These are phyloP conservation scores for Candida sojae DNA, from an alignment of 1,139 yeast genomes.

Conservation along the genomic window DNA sequence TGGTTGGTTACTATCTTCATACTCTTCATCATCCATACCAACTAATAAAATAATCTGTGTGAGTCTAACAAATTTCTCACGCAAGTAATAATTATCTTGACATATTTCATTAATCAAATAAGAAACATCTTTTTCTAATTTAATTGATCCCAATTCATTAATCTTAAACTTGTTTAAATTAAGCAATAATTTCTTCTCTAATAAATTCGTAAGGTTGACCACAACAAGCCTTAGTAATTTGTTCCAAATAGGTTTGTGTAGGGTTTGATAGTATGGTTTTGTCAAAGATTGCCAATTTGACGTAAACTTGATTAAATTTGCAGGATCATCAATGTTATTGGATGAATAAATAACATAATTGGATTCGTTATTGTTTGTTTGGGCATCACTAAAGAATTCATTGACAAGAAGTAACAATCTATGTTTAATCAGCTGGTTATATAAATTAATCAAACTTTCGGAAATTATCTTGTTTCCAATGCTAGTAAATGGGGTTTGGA, in stretches of 20 bases:
- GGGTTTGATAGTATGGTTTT: constrained; percentile 63
- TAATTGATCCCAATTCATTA: constrained; percentile 82
- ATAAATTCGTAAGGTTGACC: constrained; percentile 48
- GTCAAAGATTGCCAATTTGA: constrained; percentile 66
- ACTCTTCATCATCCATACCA: constrained; percentile 84
- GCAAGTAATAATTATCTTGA: constrained; percentile 64
- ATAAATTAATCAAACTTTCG: constrained; percentile 57
- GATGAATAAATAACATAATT: constrained; percentile 36
- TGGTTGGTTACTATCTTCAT: constrained; percentile 37
- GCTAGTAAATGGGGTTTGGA: constrained; percentile 39
- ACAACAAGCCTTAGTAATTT: constrained; percentile 55
- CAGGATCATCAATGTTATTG: constrained; percentile 30
- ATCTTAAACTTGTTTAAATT: constrained; percentile 59
- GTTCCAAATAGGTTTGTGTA: constrained; percentile 47
- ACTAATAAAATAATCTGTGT: constrained; percentile 82
- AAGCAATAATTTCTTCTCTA: constrained; percentile 70
- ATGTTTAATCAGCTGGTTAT: constrained; percentile 57
- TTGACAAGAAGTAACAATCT: constrained; percentile 49
- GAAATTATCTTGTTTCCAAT: constrained; percentile 49
- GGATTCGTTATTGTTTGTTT: constrained; percentile 36
- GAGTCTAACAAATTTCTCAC: constrained; percentile 77
- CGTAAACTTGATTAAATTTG: constrained; percentile 46
- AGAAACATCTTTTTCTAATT: constrained; percentile 81
- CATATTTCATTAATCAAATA: constrained; percentile 66
- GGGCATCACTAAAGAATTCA: constrained; percentile 55